Evolutionary conservation across 257 asterid species (phyloP).

Genomic region (Plantago ovata): DNA sequence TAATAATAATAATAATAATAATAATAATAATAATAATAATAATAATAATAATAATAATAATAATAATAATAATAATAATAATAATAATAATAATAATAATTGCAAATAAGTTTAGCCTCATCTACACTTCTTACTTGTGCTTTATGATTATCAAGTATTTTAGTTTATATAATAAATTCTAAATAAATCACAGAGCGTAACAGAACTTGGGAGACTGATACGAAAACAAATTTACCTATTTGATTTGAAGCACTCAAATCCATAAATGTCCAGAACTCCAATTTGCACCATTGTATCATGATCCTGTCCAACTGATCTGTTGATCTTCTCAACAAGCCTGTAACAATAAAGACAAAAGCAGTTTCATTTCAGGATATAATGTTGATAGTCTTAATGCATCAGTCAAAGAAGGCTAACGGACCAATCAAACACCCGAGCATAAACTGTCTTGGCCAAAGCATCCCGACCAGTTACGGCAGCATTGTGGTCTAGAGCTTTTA

Average conservation of each 20-base stretch:
- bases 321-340: constrained; percentile 98
- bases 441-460: constrained; percentile 93
- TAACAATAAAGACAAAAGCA: constrained; percentile 23
- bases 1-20: too few species aligned
- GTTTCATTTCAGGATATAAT: constrained; percentile 15
- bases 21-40: too few species aligned
- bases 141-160: neutral
- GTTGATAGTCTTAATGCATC: constrained; percentile 17
- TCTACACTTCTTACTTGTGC: neutral
- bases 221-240: constrained; percentile 58
- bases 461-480: constrained; percentile 98
- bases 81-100: too few species aligned
- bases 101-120: constrained; percentile 2
- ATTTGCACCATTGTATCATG: constrained; percentile 73
- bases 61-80: too few species aligned
- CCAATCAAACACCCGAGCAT: constrained; percentile 96
- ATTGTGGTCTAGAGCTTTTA: constrained; percentile 80
- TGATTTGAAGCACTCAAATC: constrained; percentile 90
- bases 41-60: too few species aligned
- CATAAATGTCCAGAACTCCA: constrained; percentile 97
- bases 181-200: neutral
- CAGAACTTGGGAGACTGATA: neutral
- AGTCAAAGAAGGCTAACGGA: constrained; percentile 27
- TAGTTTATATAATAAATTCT: neutral
- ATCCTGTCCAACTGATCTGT: constrained; percentile 98